Evolutionary conservation across 2,329 filamentous ascomycete genomes (phyloP).

Genomic region (Pyrenophora graminea): DNA sequence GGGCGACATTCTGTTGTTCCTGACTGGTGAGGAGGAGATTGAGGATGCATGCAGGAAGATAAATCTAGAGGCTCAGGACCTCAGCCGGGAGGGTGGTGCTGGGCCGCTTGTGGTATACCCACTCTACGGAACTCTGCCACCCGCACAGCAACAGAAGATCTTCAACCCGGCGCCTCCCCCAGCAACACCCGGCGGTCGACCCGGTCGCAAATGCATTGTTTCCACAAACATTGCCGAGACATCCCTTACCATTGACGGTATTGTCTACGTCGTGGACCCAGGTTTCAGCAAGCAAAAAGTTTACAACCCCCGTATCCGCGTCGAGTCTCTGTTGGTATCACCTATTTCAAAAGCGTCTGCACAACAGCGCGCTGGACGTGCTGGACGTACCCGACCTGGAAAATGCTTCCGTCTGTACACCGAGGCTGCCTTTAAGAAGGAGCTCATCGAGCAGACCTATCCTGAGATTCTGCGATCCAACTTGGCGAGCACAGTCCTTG

Average conservation of each 20-base stretch:
- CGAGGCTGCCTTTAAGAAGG: slow-evolving; percentile 93
- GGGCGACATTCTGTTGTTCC: slow-evolving; percentile 89
- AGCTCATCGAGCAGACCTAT: slow-evolving; percentile 95
- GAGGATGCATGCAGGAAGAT: slow-evolving; percentile 96
- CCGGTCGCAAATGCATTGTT: slow-evolving; percentile 92
- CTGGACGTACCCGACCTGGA: slow-evolving; percentile 95
- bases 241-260: slow-evolving; percentile 95
- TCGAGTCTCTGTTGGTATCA: slow-evolving; percentile 95
- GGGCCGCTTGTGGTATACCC: slow-evolving; percentile 90
- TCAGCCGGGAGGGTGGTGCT: slow-evolving; percentile 86
- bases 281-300: slow-evolving; percentile 99
- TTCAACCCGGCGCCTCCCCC: slow-evolving; percentile 86
- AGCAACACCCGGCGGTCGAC: slow-evolving; percentile 72
- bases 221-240: slow-evolving; percentile 99
- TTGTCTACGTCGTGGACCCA: slow-evolving; percentile 98
- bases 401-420: slow-evolving; percentile 99
- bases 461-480: slow-evolving; percentile 96
- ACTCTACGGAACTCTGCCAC: slow-evolving; percentile 90
- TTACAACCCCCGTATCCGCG: slow-evolving; percentile 94
- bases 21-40: slow-evolving; percentile 98
- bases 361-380: slow-evolving; percentile 97
- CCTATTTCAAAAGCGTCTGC: slow-evolving; percentile 98
- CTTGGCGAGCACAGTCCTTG: slow-evolving; percentile 89
- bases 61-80: slow-evolving; percentile 84
- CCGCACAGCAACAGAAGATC: slow-evolving; percentile 90